Percentiles rank a stretch among this genome's conserved stretches.
phyloP scores from a whole-genome alignment of 164 flowering plant species.

The Paratinospora sagittata region DNA sequence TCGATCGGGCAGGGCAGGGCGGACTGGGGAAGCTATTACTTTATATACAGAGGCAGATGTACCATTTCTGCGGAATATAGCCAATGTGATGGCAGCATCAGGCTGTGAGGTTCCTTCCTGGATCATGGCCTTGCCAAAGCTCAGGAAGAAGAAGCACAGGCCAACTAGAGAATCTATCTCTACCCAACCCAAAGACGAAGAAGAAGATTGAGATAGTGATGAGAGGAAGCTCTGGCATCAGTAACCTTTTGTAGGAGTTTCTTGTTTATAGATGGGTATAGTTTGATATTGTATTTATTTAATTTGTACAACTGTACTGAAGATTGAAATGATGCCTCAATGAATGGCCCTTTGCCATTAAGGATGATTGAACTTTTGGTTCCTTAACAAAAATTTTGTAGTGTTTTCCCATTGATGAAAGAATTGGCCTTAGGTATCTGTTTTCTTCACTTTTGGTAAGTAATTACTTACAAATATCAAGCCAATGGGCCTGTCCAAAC shows the following conservation, averaged over 20 bases:
- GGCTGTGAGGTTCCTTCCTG: conserved; percentile 92
- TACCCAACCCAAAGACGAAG: conserved; percentile 25
- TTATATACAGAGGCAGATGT: conserved; percentile 78
- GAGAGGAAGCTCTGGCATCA: neutral
- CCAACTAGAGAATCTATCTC: conserved; percentile 69
- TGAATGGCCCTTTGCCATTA: neutral
- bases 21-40: conserved; percentile 84
- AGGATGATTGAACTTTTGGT: neutral
- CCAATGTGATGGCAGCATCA: conserved; percentile 76
- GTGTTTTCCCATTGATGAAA: neutral
- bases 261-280: neutral
- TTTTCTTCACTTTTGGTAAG: neutral
- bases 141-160: conserved; percentile 70
- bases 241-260: neutral
- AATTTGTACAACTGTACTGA: neutral
- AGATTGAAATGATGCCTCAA: neutral
- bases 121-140: conserved; percentile 57
- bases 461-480: neutral
- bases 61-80: conserved; percentile 70
- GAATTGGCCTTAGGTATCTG: neutral
- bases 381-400: neutral
- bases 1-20: conserved; percentile 90
- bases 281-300: neutral
- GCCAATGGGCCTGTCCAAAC: neutral
- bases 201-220: conserved; percentile 9